Evolutionary conservation across 352 stramenopile genomes (phyloP).

Genomic region (Globisporangium middletonii): DNA sequence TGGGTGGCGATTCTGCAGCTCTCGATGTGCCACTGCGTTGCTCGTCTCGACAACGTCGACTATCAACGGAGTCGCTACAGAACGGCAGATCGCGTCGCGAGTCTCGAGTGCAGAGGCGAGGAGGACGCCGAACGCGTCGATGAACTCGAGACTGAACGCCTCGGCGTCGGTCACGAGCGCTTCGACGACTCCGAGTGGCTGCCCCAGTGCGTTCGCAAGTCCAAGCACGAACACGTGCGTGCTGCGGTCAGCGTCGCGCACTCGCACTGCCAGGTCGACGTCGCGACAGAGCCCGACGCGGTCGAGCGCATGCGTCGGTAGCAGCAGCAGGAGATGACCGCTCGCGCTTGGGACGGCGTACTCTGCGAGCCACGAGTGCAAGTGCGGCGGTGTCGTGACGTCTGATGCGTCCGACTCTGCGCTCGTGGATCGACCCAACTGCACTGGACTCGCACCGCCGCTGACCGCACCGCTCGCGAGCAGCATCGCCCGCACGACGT

Average conservation of each 20-base stretch:
- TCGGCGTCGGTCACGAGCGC: constrained; percentile 6
- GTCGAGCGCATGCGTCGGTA: constrained; percentile 7
- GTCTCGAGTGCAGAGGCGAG: constrained; percentile 14
- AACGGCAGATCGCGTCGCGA: constrained; percentile 10
- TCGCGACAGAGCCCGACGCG: constrained; percentile 4
- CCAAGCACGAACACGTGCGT: constrained; percentile 15
- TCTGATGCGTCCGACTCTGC: no score
- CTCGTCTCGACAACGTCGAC: constrained; percentile 8
- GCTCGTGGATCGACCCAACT: no score
- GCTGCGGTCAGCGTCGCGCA: not conserved
- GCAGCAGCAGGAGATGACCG: constrained; percentile 12
- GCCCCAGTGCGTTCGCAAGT: constrained; percentile 4
- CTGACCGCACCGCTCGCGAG: not conserved
- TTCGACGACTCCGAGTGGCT: constrained; percentile 13
- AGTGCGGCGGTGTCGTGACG: no score
- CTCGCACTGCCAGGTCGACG: constrained; percentile 11
- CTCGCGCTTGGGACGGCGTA: constrained; percentile 12
- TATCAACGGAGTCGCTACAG: constrained; percentile 3
- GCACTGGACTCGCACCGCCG: no score
- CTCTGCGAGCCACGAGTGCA: not conserved
- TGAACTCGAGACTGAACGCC: constrained; percentile 9
- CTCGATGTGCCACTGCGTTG: not conserved
- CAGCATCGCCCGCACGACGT: constrained; percentile 6
- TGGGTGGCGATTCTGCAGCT: not conserved
- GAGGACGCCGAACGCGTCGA: constrained; percentile 16